Evolutionary conservation across 192 early-diverging fungal species (phyloP).

Genomic region (Backusella liffmaniae): DNA sequence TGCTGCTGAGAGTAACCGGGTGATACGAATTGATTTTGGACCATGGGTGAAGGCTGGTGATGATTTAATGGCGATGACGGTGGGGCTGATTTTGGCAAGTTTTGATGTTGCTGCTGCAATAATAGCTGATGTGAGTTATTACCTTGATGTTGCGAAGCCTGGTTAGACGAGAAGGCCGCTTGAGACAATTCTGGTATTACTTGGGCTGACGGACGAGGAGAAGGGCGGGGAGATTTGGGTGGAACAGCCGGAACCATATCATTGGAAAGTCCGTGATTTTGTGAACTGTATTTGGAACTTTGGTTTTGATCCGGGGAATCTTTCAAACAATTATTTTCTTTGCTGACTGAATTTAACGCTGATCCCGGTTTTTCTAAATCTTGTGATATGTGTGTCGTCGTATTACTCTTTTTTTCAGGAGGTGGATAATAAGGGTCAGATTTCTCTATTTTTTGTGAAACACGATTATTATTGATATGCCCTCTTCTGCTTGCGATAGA

Average conservation of each 20-base stretch:
- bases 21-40: neutral
- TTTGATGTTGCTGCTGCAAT: neutral
- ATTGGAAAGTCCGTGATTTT: neutral
- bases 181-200: neutral
- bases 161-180: neutral
- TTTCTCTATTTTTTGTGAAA: neutral
- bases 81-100: neutral
- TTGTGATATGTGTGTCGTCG: neutral
- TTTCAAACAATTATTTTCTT: neutral
- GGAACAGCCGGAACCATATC: neutral
- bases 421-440: neutral
- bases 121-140: neutral
- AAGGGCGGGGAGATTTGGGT: constrained; percentile 14
- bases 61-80: neutral
- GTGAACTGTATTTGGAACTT: neutral
- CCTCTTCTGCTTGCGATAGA: neutral
- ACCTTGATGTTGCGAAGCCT: neutral
- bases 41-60: neutral
- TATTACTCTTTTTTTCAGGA: neutral
- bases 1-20: neutral
- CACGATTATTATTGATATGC: neutral
- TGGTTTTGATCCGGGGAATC: neutral
- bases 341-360: neutral
- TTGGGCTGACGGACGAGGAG: neutral
- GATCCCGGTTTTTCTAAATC: neutral